Conservation (phyloP, 1,284 basidiomycete genomes). For the Heterobasidion annosum region DNA sequence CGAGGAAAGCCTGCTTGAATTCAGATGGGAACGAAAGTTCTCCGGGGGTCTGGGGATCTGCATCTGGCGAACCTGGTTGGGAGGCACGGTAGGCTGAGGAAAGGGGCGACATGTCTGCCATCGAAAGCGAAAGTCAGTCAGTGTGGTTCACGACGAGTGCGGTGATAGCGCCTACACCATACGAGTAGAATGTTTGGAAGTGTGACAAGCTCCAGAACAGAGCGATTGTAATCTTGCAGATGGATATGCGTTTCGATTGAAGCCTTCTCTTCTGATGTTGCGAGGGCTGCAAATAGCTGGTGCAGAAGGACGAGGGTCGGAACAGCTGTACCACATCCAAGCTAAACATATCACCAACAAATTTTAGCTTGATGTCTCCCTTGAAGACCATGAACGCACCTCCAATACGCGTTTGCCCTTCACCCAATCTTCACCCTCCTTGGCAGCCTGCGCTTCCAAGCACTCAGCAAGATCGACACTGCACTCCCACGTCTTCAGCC, state of each 20-base stretch:
- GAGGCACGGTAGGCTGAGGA: constrained; percentile 29
- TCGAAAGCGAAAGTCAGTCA: neutral
- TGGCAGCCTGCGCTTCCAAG: constrained; percentile 25
- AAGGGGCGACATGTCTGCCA: constrained; percentile 40
- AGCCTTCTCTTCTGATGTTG: constrained; percentile 4
- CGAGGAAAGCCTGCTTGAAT: constrained; percentile 58
- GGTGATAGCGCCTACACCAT: constrained; percentile 56
- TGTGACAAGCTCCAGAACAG: constrained; percentile 79
- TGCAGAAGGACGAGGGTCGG: constrained; percentile 73
- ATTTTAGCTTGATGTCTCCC: too few relatives aligned
- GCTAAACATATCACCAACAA: constrained; percentile 27
- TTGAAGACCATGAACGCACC: constrained; percentile 26
- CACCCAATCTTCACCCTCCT: constrained; percentile 10
- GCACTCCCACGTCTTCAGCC: constrained; percentile 97
- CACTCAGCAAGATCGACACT: constrained; percentile 78
- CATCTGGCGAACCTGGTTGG: constrained; percentile 5
- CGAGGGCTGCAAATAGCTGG: constrained; percentile 39
- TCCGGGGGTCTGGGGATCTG: constrained; percentile 23
- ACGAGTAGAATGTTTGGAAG: constrained; percentile 84
- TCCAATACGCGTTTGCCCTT: constrained; percentile 52
- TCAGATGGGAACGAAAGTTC: constrained; percentile 56
- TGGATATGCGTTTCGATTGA: constrained; percentile 49
- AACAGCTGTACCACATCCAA: constrained; percentile 90
- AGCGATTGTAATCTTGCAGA: constrained; percentile 89
- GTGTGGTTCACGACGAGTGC: neutral